These are phyloP conservation scores for Arthroderma sp. DNA, from an alignment of 2,329 filamentous ascomycete species.

Conservation along the genomic window DNA sequence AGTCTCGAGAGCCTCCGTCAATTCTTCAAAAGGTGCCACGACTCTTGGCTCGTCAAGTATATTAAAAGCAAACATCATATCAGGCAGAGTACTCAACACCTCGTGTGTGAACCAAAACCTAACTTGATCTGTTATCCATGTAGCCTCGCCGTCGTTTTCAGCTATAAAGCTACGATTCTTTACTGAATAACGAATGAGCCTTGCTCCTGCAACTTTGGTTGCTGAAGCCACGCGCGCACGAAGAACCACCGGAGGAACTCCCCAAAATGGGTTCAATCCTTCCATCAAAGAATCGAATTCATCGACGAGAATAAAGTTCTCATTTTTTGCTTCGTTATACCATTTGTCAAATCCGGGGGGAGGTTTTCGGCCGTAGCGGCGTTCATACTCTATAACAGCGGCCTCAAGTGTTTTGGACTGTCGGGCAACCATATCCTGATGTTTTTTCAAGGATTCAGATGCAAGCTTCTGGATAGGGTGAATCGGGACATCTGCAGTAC, in stretches of 20 bases:
- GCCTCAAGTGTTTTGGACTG: conserved; percentile 5
- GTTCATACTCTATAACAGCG: conserved; percentile 4
- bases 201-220: neutral
- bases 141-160: conserved; percentile 3
- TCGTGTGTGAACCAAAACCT: conserved; percentile 6
- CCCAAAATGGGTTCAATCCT: conserved; percentile 8
- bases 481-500: neutral
- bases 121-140: conserved; percentile 4
- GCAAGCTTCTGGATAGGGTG: conserved; percentile 6
- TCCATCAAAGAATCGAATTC: conserved; percentile 7
- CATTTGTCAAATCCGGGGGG: conserved; percentile 7
- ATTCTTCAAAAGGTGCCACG: conserved; percentile 8
- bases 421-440: neutral
- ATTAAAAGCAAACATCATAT: conserved; percentile 15
- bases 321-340: conserved; percentile 2
- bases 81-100: conserved; percentile 9
- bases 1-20: conserved; percentile 5
- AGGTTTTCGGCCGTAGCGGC: conserved; percentile 5
- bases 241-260: conserved; percentile 7
- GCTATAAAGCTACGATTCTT: neutral
- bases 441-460: neutral
- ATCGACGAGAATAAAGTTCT: conserved; percentile 3
- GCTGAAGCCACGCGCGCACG: conserved; percentile 5
- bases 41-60: conserved; percentile 15
- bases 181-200: conserved; percentile 6